phyloP scores from a whole-genome alignment of 2,329 filamentous ascomycete genomes.

The Pseudophaeomoniella oleicola region DNA sequence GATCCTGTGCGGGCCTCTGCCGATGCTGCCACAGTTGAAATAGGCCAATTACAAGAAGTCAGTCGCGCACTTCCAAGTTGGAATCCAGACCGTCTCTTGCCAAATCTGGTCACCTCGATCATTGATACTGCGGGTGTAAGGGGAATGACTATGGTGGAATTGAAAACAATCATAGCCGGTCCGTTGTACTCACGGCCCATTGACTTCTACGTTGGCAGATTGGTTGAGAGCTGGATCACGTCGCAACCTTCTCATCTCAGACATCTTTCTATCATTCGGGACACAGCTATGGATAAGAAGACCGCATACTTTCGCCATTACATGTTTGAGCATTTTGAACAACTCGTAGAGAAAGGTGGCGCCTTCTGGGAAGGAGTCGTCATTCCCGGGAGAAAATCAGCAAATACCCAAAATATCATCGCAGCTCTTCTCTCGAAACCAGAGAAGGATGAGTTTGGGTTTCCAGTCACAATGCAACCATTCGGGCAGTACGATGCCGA shows the following conservation, averaged over 20 bases:
- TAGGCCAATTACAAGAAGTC: conserved; percentile 13
- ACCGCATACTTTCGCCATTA: conserved; percentile 40
- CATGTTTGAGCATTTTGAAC: conserved; percentile 35
- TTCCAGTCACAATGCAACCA: conserved; percentile 20
- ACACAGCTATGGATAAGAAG: conserved; percentile 33
- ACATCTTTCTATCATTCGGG: conserved; percentile 41
- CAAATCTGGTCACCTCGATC: conserved; percentile 38
- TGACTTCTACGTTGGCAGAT: conserved; percentile 35
- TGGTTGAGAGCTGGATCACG: conserved; percentile 41
- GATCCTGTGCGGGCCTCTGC: conserved; percentile 10
- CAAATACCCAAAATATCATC: conserved; percentile 11
- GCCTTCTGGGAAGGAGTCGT: conserved; percentile 40
- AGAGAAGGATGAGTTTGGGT: conserved; percentile 32
- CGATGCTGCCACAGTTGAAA: conserved; percentile 3
- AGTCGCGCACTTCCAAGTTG: conserved; percentile 34
- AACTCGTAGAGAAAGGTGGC: conserved; percentile 34
- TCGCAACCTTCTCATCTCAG: conserved; percentile 44
- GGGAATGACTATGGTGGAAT: background rate
- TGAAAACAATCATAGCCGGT: background rate
- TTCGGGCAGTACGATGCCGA: conserved; percentile 25
- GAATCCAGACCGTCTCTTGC: conserved; percentile 36
- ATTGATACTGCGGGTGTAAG: conserved; percentile 16
- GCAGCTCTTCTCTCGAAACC: conserved; percentile 18
- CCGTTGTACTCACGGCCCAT: conserved; percentile 35
- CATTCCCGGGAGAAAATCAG: conserved; percentile 16